phyloP scores from a whole-genome alignment of 768 basidiomycete species.

The Suillus placidus region DNA sequence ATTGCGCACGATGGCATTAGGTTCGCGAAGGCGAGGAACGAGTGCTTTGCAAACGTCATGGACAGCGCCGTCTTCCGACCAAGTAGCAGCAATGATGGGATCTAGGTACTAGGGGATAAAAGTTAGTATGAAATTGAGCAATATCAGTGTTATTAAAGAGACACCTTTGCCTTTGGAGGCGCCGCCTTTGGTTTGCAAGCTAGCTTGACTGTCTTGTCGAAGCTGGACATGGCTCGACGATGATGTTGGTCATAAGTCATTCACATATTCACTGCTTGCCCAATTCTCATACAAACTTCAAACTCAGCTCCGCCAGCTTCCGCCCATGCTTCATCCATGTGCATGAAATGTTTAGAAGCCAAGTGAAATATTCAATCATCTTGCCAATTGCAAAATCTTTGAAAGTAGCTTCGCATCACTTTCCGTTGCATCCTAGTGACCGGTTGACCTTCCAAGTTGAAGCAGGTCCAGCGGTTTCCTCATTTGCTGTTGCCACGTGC shows the following conservation, averaged over 20 bases:
- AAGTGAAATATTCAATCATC: not conserved
- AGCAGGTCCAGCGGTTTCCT: not conserved
- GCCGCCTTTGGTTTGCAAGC: conserved; percentile 98
- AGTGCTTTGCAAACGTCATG: conserved; percentile 93
- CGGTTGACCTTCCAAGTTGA: not conserved
- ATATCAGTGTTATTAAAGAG: conserved; percentile 14
- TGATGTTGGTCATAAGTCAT: conserved; percentile 10
- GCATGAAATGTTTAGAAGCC: conserved; percentile 1
- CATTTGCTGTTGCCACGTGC: conserved; percentile 2
- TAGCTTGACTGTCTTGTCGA: conserved; percentile 91
- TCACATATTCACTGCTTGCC: conserved; percentile 12
- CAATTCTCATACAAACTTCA: conserved; percentile 19
- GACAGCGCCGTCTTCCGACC: conserved; percentile 91
- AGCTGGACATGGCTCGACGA: conserved; percentile 61
- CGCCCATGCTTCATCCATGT: not conserved
- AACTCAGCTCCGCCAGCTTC: conserved; percentile 28
- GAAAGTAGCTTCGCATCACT: not conserved
- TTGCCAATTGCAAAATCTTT: not conserved
- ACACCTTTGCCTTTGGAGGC: conserved; percentile 92
- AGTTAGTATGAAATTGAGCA: conserved; percentile 10
- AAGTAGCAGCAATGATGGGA: conserved; percentile 95
- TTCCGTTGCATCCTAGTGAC: not conserved
- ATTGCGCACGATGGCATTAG: conserved; percentile 82
- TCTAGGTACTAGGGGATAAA: conserved; percentile 77
- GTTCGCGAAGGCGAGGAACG: conserved; percentile 82